Base-by-base conservation (phyloP, 129 eudicot genomes). In the Lactuca saligna region DNA sequence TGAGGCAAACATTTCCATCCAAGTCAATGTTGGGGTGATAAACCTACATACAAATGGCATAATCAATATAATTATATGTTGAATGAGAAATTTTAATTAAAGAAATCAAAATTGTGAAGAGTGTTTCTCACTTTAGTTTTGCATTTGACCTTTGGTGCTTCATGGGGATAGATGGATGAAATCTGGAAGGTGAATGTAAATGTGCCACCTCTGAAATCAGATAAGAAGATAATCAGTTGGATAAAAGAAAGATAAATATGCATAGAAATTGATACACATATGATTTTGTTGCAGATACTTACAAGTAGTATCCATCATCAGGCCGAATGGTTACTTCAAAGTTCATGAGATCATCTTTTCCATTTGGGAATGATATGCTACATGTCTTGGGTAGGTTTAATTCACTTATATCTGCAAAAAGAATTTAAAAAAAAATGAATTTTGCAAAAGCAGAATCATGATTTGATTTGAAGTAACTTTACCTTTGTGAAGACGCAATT, bases 101-200 rank as follows among this genome's bases (percentile, higher is more conserved):
- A 2, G 38, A 14, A 17, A 17, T 6, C 4, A 1, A 63, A 31
- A 31, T 10, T 58, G 55, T 20, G 7, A 55, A 68, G 46, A 3
- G 32, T 57, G 55, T 73, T 50, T 7, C 44, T 49, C 54, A 89
- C 98, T 91, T 89, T 93, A 12, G 98, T 93, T 89, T 89, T 93
- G 95, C 98, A 93, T 81, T 93, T 93, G 67, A 93, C 98, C 72
- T 93, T 93, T 25, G 98, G 98, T 34, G 96, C 92, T 56, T 88
- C 96, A 42, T 93, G 98, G 39, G 98, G 98, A 72, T 93, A 93
- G 75, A 88, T 83, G 42, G 96, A 75, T 66, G 98, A 85, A 69
- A 92, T 90, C 65, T 81, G 84, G 82, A 93, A 93, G 31, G 92
- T 80, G 73, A 93, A 93, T 16, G 79, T 75, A 77, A 93, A 93